These are phyloP conservation scores for Venturia nashicola DNA, from an alignment of 2,329 filamentous ascomycete species.

Conservation along the genomic window DNA sequence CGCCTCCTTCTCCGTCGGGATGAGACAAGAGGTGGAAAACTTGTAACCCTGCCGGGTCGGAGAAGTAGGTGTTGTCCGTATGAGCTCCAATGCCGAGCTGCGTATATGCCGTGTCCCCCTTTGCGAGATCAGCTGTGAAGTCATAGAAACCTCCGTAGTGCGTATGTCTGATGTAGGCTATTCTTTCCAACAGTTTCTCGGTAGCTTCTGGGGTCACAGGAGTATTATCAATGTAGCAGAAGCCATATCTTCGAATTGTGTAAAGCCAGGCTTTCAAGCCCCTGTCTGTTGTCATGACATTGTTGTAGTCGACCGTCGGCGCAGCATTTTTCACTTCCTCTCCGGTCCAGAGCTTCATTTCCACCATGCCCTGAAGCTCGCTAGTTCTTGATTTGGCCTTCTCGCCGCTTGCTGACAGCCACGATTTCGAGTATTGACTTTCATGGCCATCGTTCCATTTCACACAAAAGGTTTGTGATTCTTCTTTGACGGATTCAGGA, in stretches of 20 bases:
- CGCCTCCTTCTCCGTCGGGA: conserved; percentile 56
- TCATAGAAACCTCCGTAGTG: conserved; percentile 84
- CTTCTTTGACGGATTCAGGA: conserved; percentile 7
- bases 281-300: conserved; percentile 45
- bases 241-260: conserved; percentile 56
- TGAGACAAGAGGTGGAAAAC: conserved; percentile 87
- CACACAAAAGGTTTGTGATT: conserved; percentile 13
- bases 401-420: conserved; percentile 30
- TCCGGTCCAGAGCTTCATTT: conserved; percentile 23
- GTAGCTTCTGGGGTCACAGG: conserved; percentile 61
- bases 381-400: conserved; percentile 25
- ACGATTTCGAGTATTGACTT: conserved; percentile 54
- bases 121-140: conserved; percentile 78
- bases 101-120: conserved; percentile 82
- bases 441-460: conserved; percentile 48
- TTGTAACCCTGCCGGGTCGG: conserved; percentile 80
- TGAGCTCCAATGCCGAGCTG: conserved; percentile 71
- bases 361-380: conserved; percentile 20
- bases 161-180: conserved; percentile 77
- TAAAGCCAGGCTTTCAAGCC: conserved; percentile 51
- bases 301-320: conserved; percentile 48
- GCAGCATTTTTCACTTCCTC: conserved; percentile 28
- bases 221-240: conserved; percentile 62
- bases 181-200: conserved; percentile 60
- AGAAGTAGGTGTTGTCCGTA: conserved; percentile 95